A percentile compares a stretch with the other conserved stretches of the same genome.
phyloP scores from a whole-genome alignment of 805 yeast genomes.

The Kazachstania psychrophila region DNA sequence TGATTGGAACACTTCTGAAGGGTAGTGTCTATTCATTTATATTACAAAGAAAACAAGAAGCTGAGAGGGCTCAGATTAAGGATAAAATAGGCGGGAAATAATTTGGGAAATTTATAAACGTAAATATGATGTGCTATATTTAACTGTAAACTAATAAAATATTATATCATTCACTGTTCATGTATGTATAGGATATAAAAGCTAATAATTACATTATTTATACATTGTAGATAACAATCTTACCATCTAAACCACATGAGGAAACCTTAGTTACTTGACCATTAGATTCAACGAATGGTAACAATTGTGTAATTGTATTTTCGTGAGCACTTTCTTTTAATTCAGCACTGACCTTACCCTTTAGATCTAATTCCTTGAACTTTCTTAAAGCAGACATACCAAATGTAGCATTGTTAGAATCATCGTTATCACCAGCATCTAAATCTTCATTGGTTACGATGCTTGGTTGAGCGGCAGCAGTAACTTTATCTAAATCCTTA shows the following conservation, averaged over 20 bases:
- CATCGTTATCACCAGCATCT: slow-evolving; percentile 48
- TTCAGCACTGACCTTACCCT: slow-evolving; percentile 59
- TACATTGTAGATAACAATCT: slow-evolving; percentile 66
- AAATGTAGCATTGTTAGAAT: slow-evolving; percentile 38
- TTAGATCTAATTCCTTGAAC: slow-evolving; percentile 92
- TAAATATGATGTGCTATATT: too few species aligned
- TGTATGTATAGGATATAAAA: too few species aligned
- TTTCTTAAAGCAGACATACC: slow-evolving; percentile 79
- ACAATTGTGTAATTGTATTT: slow-evolving; percentile 70
- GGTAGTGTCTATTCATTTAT: slow-evolving; percentile 63
- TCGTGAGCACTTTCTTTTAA: slow-evolving; percentile 70
- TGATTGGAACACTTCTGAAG: slow-evolving; percentile 57
- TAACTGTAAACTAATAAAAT: too few species aligned
- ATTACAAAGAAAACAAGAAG: slow-evolving; percentile 37
- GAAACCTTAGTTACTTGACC: slow-evolving; percentile 54
- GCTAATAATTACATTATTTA: slow-evolving; percentile 18
- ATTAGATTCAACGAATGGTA: slow-evolving; percentile 38
- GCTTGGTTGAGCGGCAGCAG: slow-evolving; percentile 6
- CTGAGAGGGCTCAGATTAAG: neutral
- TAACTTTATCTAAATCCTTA: slow-evolving; percentile 47
- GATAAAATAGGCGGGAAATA: too few species aligned
- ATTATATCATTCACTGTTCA: too few species aligned
- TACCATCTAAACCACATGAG: slow-evolving; percentile 85
- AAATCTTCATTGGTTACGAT: slow-evolving; percentile 12
- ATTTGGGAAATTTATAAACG: too few species aligned